Evolutionary conservation across 148 eudicot genomes (phyloP), one percentile per base, ranked within the genome.

Genomic region (Chenopodium berlandieri): DNA sequence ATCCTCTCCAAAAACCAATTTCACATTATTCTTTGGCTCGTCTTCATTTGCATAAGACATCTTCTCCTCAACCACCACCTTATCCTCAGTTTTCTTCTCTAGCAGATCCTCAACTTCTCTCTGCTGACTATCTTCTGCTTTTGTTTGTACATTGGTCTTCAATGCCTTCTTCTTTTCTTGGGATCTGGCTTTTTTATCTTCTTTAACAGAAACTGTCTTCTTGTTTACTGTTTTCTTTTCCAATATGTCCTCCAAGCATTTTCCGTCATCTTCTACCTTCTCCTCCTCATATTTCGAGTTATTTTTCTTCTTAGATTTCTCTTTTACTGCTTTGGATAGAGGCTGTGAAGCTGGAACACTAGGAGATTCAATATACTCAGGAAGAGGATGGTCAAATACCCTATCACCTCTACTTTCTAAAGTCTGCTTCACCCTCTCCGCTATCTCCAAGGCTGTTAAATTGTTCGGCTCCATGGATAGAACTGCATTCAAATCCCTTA

Each of bases 1-100:
- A 82, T 96, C 99, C 72, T 96, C 99, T 81, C 97, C 97, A 82
- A 83, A 91, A 10, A 94, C 98, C 83, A 96, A 84, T 82, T 96
- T 96, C 60, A 94, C 88, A 68, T 83, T 86, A 82, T 87, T 91
- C 78, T 75, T 87, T 9, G 81, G 83, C 87, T 80, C 88, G 81
- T 89, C 90, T 75, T 79, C 91, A 6, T 32, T 37, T 14, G 20
- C 65, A 37, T 71, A 75, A 84, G 86, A 81, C 25, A 91, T 80
- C 83, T 77, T 92, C 83, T 91, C 97, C 86, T 90, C 92, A 70
- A 96, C 93, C 76, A 94, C 94, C 88, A 91, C 31, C 86, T 92
- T 94, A 84, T 94, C 98, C 83, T 90, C 92, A 17, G 91, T 81
- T 52, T 87, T 86, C 85, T 86, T 92, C 52, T 74, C 82, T 63